Percentiles rank a stretch among this genome's conserved stretches.
Conservation (phyloP, 176 grass and related monocot genomes). For the Bromus sterilis region DNA sequence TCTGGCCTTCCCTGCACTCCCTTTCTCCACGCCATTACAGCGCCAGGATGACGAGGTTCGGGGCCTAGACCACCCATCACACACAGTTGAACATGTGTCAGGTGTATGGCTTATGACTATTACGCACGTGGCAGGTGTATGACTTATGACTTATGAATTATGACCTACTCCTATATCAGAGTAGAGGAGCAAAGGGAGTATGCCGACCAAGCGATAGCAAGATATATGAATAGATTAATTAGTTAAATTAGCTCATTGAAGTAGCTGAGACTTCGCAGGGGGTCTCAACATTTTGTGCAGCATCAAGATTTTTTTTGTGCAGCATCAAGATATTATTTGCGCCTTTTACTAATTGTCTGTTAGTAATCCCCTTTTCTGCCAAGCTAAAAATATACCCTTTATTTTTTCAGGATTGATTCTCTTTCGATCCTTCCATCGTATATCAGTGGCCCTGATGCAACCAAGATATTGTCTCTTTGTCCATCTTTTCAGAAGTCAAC, state of each 20-base stretch:
- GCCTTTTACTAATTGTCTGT: neutral
- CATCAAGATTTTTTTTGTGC: neutral
- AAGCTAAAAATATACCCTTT: neutral
- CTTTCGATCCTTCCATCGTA: slow-evolving; percentile 85
- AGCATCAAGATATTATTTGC: neutral
- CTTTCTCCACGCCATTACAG: neutral
- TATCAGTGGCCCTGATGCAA: slow-evolving; percentile 71
- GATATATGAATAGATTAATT: neutral
- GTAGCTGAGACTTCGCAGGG: neutral
- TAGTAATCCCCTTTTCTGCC: slow-evolving; percentile 12
- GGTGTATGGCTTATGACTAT: neutral
- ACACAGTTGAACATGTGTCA: neutral
- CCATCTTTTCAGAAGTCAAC: slow-evolving; percentile 69
- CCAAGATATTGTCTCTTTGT: slow-evolving; percentile 78
- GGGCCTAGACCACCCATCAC: neutral
- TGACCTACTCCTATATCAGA: neutral
- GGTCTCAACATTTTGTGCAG: neutral
- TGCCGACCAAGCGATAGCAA: neutral
- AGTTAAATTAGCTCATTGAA: slow-evolving; percentile 12
- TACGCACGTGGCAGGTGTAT: neutral
- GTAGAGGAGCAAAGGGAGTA: slow-evolving; percentile 8
- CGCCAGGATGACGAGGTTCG: neutral
- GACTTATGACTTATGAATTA: neutral
- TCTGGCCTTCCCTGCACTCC: neutral
- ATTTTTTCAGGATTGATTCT: slow-evolving; percentile 79